Evolutionary conservation across 192 early-diverging fungal genomes (phyloP), one percentile per base, ranked within the genome.

Genomic region (Backusella liffmaniae): DNA sequence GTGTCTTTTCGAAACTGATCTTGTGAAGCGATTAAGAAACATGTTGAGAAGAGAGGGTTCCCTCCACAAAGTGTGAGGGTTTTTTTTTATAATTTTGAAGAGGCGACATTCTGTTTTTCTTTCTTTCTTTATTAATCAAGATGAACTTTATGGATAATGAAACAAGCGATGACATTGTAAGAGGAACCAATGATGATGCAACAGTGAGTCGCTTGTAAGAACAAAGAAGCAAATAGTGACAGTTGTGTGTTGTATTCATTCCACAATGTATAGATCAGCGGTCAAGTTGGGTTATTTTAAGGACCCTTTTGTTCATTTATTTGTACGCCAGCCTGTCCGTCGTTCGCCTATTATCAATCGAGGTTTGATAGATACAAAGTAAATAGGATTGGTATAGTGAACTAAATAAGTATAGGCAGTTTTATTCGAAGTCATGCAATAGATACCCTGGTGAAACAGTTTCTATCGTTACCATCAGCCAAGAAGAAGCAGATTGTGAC

Each of bases 281-380:
- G 92, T 93, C 4, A 78, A 87, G 6, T 81, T 89, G 4, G 96
- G 94, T 0, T 98, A 99, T 79, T 85, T 97, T 69, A 59, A 84
- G 23, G 96, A 99, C 77, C 90, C 89, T 4, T 98, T 93, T 84
- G 91, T 96, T 12, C 83, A 84, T 37, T 83, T 90, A 41, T 97
- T 98, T 88, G 90, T 96, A 6, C 87, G 87, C 41, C 86, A 88
- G 4, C 85, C 93, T n/a, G 84, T 87, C 6, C 82, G 92, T 30
- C 86, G 96, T 15, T 90, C 95, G 15, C 98, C 96, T 21, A 85
- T 99, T 66, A 98, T 99, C 70, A 99, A 99, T 82, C 85, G 96
- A 85, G 96, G 94, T 88, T 79, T 23, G 23, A 26, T 12, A 32
- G 6, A 13, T 26, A 26, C 26, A 29, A 75, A 44, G 46, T 18